A percentile compares a stretch with the other conserved stretches of the same genome.
These are phyloP conservation scores for Gossypium raimondii DNA, from an alignment of 345 rosid genomes.

Conservation along the genomic window DNA sequence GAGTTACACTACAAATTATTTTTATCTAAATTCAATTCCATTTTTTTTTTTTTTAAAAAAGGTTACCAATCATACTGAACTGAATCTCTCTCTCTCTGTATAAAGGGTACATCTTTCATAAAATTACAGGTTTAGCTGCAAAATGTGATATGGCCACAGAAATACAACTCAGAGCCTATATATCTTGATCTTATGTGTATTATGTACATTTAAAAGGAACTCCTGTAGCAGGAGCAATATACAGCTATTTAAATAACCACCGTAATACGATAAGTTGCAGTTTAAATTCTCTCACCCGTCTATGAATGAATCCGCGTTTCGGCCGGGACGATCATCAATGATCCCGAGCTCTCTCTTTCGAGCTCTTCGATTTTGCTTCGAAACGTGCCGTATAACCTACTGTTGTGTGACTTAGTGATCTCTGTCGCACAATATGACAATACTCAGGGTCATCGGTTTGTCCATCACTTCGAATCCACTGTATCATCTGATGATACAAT, in stretches of 20 bases:
- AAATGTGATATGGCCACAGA: neutral
- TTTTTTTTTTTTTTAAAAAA: too few relatives aligned
- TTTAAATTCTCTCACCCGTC: neutral
- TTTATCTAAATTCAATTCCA: neutral
- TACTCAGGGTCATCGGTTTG: constrained; percentile 78
- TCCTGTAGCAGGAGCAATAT: neutral
- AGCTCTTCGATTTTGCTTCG: constrained; percentile 33
- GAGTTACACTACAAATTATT: neutral
- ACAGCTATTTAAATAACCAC: neutral
- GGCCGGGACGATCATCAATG: neutral
- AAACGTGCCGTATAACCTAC: constrained; percentile 86
- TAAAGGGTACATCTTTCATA: neutral
- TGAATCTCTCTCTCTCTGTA: too few relatives aligned
- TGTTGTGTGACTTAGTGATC: constrained; percentile 64
- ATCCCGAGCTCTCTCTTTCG: constrained; percentile 13
- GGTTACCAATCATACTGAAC: neutral
- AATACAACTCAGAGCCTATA: neutral
- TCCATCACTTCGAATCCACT: constrained; percentile 73
- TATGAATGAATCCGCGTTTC: neutral
- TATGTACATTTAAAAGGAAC: constrained; percentile 7
- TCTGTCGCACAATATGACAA: constrained; percentile 74
- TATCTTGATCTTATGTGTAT: neutral
- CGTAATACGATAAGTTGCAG: neutral
- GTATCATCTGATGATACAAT: constrained; percentile 84
- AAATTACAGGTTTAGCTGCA: neutral